These are phyloP conservation scores for Dioszegia crocea DNA, from an alignment of 768 basidiomycete genomes.

Conservation along the genomic window DNA sequence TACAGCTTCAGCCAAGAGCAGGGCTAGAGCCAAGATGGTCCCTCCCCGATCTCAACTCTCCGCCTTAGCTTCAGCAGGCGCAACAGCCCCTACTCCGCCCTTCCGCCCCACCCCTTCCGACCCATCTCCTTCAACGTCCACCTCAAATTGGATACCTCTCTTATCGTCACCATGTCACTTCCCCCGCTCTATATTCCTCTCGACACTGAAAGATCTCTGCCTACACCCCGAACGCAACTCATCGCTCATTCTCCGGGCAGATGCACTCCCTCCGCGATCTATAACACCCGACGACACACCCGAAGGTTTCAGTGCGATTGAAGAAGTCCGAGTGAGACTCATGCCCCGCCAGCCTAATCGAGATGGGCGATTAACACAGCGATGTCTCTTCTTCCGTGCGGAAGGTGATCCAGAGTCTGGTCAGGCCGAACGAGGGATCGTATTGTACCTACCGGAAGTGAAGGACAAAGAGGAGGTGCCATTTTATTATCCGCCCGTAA, in stretches of 20 bases:
- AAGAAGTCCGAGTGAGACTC: constrained; percentile 63
- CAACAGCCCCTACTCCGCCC: not conserved
- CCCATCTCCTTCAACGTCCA: not conserved
- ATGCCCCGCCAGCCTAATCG: constrained; percentile 74
- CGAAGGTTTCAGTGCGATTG: constrained; percentile 49
- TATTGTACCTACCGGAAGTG: constrained; percentile 50
- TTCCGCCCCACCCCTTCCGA: not conserved
- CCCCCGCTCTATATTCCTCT: constrained; percentile 56
- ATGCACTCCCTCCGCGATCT: constrained; percentile 53
- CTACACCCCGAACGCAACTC: constrained; percentile 92
- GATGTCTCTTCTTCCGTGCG: constrained; percentile 65
- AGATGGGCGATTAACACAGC: constrained; percentile 69
- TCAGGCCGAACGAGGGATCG: constrained; percentile 38
- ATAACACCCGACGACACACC: not conserved
- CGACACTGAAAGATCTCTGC: constrained; percentile 66
- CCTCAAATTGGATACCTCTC: constrained; percentile 3
- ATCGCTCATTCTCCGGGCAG: constrained; percentile 79
- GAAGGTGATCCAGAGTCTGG: constrained; percentile 7
- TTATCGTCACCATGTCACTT: constrained; percentile 26
- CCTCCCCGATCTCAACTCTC: not conserved
- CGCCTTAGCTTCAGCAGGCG: not conserved
- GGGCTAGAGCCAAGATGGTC: not conserved
- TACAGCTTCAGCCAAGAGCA: too few relatives aligned
- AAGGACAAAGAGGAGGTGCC: constrained; percentile 58
- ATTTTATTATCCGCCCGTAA: constrained; percentile 83